Evolutionary conservation across 2,329 filamentous ascomycete species (phyloP).

Genomic region (Colletotrichum paranaense): DNA sequence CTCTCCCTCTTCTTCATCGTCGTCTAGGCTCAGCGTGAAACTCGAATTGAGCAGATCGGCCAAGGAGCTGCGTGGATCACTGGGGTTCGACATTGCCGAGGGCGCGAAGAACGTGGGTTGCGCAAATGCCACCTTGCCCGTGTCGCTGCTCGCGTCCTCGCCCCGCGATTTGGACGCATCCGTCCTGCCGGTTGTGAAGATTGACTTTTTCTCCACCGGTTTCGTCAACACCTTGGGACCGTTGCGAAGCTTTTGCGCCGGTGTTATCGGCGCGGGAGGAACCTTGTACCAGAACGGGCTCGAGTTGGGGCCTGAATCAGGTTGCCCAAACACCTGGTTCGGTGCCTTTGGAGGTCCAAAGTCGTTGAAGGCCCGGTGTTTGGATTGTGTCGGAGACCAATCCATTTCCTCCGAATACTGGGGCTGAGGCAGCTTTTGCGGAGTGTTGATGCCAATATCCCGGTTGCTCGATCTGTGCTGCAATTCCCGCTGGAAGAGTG

Average conservation of each 20-base stretch:
- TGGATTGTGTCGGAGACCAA: constrained; percentile 73
- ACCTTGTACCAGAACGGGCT: constrained; percentile 77
- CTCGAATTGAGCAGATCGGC: constrained; percentile 57
- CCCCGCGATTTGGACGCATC: constrained; percentile 6
- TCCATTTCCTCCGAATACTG: constrained; percentile 75
- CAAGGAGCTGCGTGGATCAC: constrained; percentile 55
- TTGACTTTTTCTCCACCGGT: constrained; percentile 56
- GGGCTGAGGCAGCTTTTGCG: constrained; percentile 36
- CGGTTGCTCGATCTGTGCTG: constrained; percentile 32
- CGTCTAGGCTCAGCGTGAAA: constrained; percentile 52
- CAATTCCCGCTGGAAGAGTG: constrained; percentile 28
- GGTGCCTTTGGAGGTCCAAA: constrained; percentile 52
- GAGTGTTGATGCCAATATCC: constrained; percentile 33
- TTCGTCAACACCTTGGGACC: constrained; percentile 67
- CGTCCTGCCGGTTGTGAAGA: constrained; percentile 58
- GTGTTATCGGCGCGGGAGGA: constrained; percentile 75
- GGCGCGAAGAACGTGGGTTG: constrained; percentile 72
- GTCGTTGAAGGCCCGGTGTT: constrained; percentile 65
- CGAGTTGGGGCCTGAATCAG: constrained; percentile 54
- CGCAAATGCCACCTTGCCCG: constrained; percentile 59
- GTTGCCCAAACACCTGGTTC: constrained; percentile 57
- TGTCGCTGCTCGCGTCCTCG: constrained; percentile 20
- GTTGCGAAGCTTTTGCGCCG: constrained; percentile 71
- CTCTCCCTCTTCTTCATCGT: constrained; percentile 27
- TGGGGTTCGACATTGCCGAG: constrained; percentile 39